Base-by-base conservation (phyloP, 2,329 filamentous ascomycete species). In the Claviceps africana region DNA sequence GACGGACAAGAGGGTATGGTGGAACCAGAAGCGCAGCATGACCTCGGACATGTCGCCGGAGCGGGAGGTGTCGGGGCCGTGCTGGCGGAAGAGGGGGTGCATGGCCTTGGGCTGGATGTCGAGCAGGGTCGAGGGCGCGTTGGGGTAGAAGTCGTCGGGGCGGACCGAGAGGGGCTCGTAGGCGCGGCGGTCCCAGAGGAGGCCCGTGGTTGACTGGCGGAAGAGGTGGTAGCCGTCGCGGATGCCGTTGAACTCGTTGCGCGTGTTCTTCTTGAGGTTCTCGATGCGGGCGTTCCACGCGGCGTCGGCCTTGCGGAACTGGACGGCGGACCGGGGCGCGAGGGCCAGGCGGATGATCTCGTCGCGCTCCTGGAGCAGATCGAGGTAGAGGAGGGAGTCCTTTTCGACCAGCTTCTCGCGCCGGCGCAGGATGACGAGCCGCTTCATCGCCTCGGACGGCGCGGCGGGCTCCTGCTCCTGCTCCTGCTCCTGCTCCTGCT, bases 171-270 rank as follows among this genome's bases (percentile, higher is more conserved):
- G 70, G 0, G 88, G 85, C 60, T 95, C 87, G 60, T 79, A 81
- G 2, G 72, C 68, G 17, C 89, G 81, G 1, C 77, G 74, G 64
- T 95, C 88, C 80, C 83, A 90, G 28, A 72, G 60, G 3, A 91
- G 65, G 1, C 74, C 59, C 0, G 80, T 76, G 1, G 74, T 70
- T 0, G 71, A 59, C 64, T 75, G 70, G 48, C 68, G 63, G 59
- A 75, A 71, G 17, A 76, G 57, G 56, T 78, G 75, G 45, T 73
- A 63, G 60, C 82, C 79, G 59, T 86, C 81, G 31, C 71, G 68
- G 47, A 67, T 59, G 31, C 67, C 62, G 22, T 61, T 53, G 58
- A 72, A 72, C 51, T 71, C 67, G 33, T 62, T 62, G 28, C 60
- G 57, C 10, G 58, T 53, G 58, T 63, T 66, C 53, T 64, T 65